Percentiles rank a stretch among this genome's conserved stretches.
phyloP scores from a whole-genome alignment of 106 monocot species.

The Platanthera guangdongensis region DNA sequence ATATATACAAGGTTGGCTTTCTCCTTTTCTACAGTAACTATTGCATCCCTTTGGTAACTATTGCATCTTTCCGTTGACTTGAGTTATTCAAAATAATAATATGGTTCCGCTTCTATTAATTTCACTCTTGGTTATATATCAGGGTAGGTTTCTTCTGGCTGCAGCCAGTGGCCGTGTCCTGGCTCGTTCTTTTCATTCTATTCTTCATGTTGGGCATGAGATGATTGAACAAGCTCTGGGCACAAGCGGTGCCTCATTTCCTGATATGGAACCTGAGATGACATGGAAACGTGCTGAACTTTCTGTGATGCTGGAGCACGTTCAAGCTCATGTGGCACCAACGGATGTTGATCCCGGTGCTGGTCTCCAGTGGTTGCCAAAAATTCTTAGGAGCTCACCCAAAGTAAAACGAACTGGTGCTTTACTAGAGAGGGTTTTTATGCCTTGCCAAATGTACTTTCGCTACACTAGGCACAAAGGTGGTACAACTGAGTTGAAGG shows the following conservation, averaged over 20 bases:
- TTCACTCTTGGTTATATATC: slow-evolving; percentile 14
- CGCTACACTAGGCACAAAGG: slow-evolving; percentile 96
- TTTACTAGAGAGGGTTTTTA: slow-evolving; percentile 95
- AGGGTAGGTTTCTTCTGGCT: slow-evolving; percentile 99
- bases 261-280: slow-evolving; percentile 62
- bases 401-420: slow-evolving; percentile 94
- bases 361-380: slow-evolving; percentile 95
- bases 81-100: background rate
- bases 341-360: slow-evolving; percentile 99
- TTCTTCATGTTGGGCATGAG: slow-evolving; percentile 90
- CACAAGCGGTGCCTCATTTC: slow-evolving; percentile 23
- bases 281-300: slow-evolving; percentile 79
- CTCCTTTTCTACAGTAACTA: no score
- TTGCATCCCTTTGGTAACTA: background rate
- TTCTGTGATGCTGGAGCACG: slow-evolving; percentile 90
- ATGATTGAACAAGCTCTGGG: slow-evolving; percentile 79
- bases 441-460: slow-evolving; percentile 97
- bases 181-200: slow-evolving; percentile 83
- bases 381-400: slow-evolving; percentile 76
- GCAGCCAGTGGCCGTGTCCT: slow-evolving; percentile 92
- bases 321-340: slow-evolving; percentile 99
- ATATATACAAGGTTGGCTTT: no score
- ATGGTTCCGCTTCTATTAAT: background rate
- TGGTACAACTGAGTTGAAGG: slow-evolving; percentile 92
- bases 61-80: background rate